Evolutionary conservation across 2,329 filamentous ascomycete genomes (phyloP).

Genomic region (Fusarium sp.): DNA sequence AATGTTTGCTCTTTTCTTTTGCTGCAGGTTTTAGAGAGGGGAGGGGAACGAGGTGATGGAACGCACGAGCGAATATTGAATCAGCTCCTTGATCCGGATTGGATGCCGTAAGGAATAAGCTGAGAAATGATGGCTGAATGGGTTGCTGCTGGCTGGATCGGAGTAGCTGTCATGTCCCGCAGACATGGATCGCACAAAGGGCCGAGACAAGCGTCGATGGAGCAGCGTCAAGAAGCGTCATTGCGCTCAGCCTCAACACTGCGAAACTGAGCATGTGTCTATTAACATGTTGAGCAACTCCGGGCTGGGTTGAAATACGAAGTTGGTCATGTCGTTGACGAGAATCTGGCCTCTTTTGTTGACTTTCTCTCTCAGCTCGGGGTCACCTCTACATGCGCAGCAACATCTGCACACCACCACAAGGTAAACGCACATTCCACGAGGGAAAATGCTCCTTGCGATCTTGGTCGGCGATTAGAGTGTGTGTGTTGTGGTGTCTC

Average conservation of each 20-base stretch:
- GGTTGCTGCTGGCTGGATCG: conserved; percentile 24
- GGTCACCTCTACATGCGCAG: not conserved
- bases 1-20: not conserved
- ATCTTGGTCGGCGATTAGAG: conserved; percentile 31
- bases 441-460: conserved; percentile 27
- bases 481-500: conserved; percentile 18
- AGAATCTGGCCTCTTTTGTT: not conserved
- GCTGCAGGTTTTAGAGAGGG: not conserved
- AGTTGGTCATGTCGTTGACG: not conserved
- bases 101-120: conserved; percentile 26
- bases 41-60: conserved; percentile 4
- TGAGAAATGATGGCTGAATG: conserved; percentile 37
- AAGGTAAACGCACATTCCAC: conserved; percentile 34
- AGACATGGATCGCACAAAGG: conserved; percentile 17
- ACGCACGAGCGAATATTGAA: conserved; percentile 8
- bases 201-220: conserved; percentile 19
- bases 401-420: conserved; percentile 7
- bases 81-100: not conserved
- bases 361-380: not conserved
- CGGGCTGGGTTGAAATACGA: not conserved
- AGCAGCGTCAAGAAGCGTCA: not conserved
- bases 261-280: not conserved
- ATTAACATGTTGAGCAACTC: not conserved
- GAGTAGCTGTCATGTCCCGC: conserved; percentile 16
- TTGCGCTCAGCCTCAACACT: conserved; percentile 10